Evolutionary conservation across 148 eudicot genomes (phyloP), one percentile per base, ranked within the genome.

Genomic region (Fagopyrum tataricum): DNA sequence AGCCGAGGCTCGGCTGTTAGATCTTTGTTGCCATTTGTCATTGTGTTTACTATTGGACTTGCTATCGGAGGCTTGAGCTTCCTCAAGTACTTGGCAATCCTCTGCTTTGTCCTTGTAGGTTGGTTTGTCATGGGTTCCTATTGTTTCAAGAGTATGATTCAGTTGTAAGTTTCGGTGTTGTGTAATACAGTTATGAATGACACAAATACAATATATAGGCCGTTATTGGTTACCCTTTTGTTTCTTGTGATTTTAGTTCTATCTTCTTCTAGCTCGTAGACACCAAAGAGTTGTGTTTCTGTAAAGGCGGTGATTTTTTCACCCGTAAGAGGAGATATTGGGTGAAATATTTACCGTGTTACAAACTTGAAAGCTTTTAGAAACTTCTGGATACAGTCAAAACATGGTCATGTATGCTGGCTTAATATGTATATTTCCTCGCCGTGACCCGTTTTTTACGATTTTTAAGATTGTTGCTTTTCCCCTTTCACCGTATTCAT

Each of bases 91-190:
- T 81, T 83, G 96, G 90, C 76, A 31, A 44, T 83, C 77, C 79
- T 94, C 64, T 24, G 81, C 67, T 78, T 75, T 48, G 62, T 91
- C 75, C 76, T 91, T 21, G 85, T 89, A 9, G 97, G 96, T 59
- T 94, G 98, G 98, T 94, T 91, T 84, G 56, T 94, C 48, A 12
- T 90, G 70, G 97, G 97, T 72, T 88, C 96, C n/a, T 91, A 91
- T 77, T 88, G 82, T 80, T 91, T 89, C 75, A 85, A 81, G 79
- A 83, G 76, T 78, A 79, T 91, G 73, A 87, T 94, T 58, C 87
- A 82, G 77, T 56, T 94, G 79, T 94, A 85, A 84, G 31, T 10
- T 62, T 12, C 17, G 41, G 2, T 37, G 15, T 13, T 58, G 3
- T 12, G 39, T 53, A 9, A 24, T 24, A 9, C 66, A 23, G 0